Evolutionary conservation across 306 rosid genomes (phyloP).

Genomic region (Pyrus bretschneideri): DNA sequence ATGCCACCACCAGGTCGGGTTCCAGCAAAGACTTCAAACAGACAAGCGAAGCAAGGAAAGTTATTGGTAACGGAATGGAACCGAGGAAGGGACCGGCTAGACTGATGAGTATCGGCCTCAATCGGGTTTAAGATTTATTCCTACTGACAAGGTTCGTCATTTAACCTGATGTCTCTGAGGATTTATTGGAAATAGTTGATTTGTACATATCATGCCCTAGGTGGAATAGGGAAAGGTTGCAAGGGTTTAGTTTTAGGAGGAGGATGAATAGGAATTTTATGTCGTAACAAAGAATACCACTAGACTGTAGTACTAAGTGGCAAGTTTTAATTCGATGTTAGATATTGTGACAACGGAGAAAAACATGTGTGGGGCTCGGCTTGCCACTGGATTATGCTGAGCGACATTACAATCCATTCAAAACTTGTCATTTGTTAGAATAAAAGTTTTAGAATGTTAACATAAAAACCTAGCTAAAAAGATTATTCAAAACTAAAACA

Average conservation of each 20-base stretch:
- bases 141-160: constrained; percentile 30
- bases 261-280: constrained; percentile 35
- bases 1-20: constrained; percentile 76
- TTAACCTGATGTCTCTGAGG: constrained; percentile 16
- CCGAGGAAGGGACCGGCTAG: constrained; percentile 56
- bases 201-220: constrained; percentile 52
- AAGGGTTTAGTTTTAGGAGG: constrained; percentile 12
- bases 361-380: too few relatives aligned
- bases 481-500: too few relatives aligned
- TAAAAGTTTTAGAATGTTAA: too few relatives aligned
- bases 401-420: too few relatives aligned
- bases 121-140: constrained; percentile 13
- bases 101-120: constrained; percentile 17
- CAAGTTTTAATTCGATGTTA: background rate
- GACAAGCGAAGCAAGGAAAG: constrained; percentile 57
- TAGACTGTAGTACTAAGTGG: too few relatives aligned
- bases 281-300: constrained; percentile 42
- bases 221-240: constrained; percentile 32
- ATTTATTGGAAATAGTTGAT: constrained; percentile 24
- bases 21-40: constrained; percentile 40
- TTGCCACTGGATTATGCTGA: too few relatives aligned
- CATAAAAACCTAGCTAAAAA: too few relatives aligned
- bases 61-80: constrained; percentile 62
- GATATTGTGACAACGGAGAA: background rate
- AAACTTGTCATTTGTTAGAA: too few relatives aligned